These are phyloP conservation scores for Colletotrichum noveboracense DNA, from an alignment of 2,329 filamentous ascomycete species.

Conservation along the genomic window DNA sequence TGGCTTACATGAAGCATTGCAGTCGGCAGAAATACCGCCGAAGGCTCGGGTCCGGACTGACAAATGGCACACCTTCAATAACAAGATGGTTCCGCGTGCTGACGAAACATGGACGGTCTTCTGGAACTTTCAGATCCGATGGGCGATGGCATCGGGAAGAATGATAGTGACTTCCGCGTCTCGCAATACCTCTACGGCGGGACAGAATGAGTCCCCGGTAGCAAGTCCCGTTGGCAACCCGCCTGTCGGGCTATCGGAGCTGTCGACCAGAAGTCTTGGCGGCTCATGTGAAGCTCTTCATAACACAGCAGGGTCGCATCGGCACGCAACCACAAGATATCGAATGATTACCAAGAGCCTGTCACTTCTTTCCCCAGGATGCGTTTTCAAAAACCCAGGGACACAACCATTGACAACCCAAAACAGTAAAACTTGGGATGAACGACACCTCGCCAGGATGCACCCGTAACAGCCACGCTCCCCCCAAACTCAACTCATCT, in stretches of 20 bases:
- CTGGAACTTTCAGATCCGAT: not conserved
- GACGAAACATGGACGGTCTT: not conserved
- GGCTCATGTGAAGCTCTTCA: not conserved
- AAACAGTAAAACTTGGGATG: not conserved
- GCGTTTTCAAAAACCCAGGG: not conserved
- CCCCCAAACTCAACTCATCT: not conserved
- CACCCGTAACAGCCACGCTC: not conserved
- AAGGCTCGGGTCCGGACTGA: not conserved
- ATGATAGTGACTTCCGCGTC: not conserved
- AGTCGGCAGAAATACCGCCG: not conserved
- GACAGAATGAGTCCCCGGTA: not conserved
- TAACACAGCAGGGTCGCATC: not conserved
- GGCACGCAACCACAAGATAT: not conserved
- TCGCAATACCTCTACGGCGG: rapidly evolving
- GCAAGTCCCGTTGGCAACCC: not conserved
- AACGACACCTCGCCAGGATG: not conserved
- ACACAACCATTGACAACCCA: not conserved
- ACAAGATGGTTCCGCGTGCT: not conserved
- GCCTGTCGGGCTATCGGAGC: not conserved
- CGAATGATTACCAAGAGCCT: not conserved
- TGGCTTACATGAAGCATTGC: not conserved
- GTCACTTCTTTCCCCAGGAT: not conserved
- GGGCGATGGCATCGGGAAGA: too few relatives aligned
- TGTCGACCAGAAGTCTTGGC: not conserved
- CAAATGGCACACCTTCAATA: not conserved